Percentiles rank a stretch among this genome's conserved stretches.
Conservation (phyloP, 2,329 filamentous ascomycete genomes). For the Pseudogymnoascus sp. region DNA sequence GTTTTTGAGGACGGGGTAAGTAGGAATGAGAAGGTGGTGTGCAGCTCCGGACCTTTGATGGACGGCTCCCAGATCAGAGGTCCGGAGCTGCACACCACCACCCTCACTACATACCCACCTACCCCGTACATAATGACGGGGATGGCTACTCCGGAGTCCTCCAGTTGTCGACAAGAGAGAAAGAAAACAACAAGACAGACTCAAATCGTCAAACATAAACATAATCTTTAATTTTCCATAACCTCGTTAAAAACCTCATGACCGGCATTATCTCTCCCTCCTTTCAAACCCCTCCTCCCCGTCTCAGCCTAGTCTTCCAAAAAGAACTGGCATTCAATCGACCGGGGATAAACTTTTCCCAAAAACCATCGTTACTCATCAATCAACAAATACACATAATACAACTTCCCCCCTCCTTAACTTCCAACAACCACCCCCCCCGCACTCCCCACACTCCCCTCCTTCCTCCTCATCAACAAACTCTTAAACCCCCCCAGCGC, state of each 20-base stretch:
- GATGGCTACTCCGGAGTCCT: background rate
- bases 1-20: background rate
- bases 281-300: background rate
- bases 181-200: background rate
- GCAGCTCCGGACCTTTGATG: background rate
- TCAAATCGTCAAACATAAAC: background rate
- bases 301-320: background rate
- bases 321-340: background rate
- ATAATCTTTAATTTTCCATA: background rate
- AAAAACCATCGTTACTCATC: background rate
- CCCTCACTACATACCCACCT: no score
- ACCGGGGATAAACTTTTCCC: background rate
- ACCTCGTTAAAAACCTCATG: background rate
- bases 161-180: no score
- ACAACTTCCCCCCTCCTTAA: background rate
- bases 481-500: constrained; percentile 92
- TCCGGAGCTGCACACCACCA: no score
- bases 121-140: no score
- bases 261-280: background rate
- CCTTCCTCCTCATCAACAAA: constrained; percentile 62
- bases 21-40: background rate
- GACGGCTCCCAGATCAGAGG: no score
- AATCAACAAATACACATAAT: background rate
- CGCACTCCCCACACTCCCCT: constrained; percentile 25
- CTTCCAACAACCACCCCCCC: background rate